These are phyloP conservation scores for Catharanthus roseus DNA, from an alignment of 257 asterid genomes.

Conservation along the genomic window DNA sequence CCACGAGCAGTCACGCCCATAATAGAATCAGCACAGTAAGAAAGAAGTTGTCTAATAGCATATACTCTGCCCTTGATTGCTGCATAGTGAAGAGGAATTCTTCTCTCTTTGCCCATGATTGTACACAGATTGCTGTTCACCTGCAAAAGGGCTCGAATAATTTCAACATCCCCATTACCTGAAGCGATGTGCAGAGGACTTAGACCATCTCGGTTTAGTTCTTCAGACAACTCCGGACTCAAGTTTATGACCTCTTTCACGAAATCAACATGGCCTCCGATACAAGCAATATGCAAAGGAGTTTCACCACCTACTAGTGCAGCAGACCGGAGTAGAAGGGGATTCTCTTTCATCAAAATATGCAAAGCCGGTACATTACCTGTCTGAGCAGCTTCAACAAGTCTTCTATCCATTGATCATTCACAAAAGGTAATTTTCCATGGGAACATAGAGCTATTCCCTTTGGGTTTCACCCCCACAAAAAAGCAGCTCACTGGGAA, in stretches of 20 bases:
- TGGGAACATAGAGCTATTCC: not conserved
- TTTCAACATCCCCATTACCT: constrained; percentile 16
- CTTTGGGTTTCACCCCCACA: not conserved
- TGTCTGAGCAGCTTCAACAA: constrained; percentile 2
- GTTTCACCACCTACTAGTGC: constrained; percentile 16
- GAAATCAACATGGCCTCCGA: constrained; percentile 25
- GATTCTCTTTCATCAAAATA: constrained; percentile 18
- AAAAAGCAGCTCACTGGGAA: not conserved
- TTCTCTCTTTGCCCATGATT: constrained; percentile 16
- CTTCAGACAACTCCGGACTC: constrained; percentile 13
- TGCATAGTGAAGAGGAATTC: constrained; percentile 19
- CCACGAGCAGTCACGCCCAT: constrained; percentile 11
- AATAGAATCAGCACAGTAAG: constrained; percentile 1
- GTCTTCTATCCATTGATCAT: constrained; percentile 9
- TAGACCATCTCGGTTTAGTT: constrained; percentile 19
- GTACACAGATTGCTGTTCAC: constrained; percentile 6
- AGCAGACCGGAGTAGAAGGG: constrained; percentile 9
- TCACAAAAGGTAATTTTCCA: not conserved
- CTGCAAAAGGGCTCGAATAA: constrained; percentile 13
- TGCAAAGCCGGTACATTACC: constrained; percentile 18
- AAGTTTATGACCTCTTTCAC: constrained; percentile 19
- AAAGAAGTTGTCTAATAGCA: constrained; percentile 13
- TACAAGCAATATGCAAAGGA: constrained; percentile 34
- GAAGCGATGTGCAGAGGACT: constrained; percentile 23
- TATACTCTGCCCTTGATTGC: constrained; percentile 17